Conservation (phyloP, 805 yeast genomes). For the Metschnikowia picachoensis region DNA sequence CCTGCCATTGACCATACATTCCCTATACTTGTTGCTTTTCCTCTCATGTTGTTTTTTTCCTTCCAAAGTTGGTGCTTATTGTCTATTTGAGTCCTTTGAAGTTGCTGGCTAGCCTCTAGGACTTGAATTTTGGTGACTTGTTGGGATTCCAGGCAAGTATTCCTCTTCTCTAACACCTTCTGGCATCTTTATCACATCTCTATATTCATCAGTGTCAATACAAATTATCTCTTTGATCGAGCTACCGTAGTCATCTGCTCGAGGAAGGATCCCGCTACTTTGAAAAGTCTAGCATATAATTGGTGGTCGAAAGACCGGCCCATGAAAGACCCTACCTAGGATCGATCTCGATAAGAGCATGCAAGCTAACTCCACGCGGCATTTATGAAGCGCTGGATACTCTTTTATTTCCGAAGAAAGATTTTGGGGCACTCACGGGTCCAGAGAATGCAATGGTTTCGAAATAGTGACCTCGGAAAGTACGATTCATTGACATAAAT, state of each 20-base stretch:
- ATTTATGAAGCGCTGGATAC: too few relatives aligned
- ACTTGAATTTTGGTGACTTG: neutral
- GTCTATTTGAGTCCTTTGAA: neutral
- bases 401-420: too few relatives aligned
- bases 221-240: too few relatives aligned
- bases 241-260: too few relatives aligned
- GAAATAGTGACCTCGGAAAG: neutral
- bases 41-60: neutral
- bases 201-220: neutral
- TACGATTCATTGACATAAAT: neutral
- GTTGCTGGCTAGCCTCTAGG: slow-evolving; percentile 6
- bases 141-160: neutral
- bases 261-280: too few relatives aligned
- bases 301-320: too few relatives aligned
- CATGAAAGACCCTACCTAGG: too few relatives aligned
- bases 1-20: neutral
- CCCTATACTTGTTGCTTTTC: neutral
- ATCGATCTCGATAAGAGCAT: too few relatives aligned
- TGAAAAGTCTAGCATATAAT: too few relatives aligned
- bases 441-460: too few relatives aligned
- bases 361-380: too few relatives aligned
- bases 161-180: neutral
- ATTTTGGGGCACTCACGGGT: too few relatives aligned
- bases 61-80: neutral
- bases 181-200: neutral